Conservation (phyloP, 164 flowering plant genomes). For the Tetrastigma voinierianum region DNA sequence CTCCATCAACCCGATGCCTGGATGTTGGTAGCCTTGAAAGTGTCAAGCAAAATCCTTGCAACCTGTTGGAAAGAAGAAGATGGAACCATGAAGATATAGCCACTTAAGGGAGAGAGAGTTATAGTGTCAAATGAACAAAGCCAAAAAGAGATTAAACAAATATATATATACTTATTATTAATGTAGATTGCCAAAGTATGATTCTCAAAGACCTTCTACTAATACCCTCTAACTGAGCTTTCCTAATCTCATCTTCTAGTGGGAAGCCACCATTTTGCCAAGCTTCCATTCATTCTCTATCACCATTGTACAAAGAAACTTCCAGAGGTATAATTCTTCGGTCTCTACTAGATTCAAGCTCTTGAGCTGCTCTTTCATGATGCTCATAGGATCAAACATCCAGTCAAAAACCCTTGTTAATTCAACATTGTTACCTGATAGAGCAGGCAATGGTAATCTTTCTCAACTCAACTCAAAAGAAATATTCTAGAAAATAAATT, state of each 20-base stretch:
- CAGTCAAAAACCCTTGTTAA: conserved; percentile 43
- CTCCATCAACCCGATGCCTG: conserved; percentile 23
- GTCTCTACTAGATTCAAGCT: conserved; percentile 21
- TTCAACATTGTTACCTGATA: conserved; percentile 36
- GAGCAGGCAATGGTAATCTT: background rate
- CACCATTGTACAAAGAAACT: conserved; percentile 26
- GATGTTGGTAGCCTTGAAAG: conserved; percentile 41
- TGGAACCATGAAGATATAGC: no score
- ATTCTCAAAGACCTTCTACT: conserved; percentile 28
- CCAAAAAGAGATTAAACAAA: no score
- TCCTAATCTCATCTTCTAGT: conserved; percentile 36
- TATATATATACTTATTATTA: no score
- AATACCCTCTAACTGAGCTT: conserved; percentile 39
- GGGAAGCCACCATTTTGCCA: conserved; percentile 43
- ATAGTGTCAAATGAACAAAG: no score
- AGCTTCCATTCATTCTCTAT: conserved; percentile 24
- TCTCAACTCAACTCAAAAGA: background rate
- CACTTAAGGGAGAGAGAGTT: no score
- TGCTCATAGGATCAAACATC: conserved; percentile 42
- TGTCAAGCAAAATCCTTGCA: conserved; percentile 36
- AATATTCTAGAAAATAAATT: no score
- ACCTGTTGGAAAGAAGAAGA: conserved; percentile 12
- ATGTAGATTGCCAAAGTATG: no score
- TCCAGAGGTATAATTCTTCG: conserved; percentile 29
- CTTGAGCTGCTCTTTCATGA: conserved; percentile 39